phyloP scores from a whole-genome alignment of 1,284 basidiomycete genomes.

The Stereum hirsutum region DNA sequence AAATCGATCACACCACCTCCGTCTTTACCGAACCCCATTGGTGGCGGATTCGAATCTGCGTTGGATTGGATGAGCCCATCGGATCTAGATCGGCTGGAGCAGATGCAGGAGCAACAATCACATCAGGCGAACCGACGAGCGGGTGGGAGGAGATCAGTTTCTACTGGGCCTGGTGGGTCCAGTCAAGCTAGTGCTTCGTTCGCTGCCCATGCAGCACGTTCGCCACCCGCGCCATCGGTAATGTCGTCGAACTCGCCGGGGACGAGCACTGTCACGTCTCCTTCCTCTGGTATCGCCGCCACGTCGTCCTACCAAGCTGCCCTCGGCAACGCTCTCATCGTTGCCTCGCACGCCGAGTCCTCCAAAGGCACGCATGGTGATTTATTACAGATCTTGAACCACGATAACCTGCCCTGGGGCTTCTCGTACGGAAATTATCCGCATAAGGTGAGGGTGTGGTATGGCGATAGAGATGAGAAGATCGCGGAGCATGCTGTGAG shows the following conservation, averaged over 20 bases:
- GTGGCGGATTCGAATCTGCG: slow-evolving; percentile 12
- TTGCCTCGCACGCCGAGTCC: slow-evolving; percentile 92
- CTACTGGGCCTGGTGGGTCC: slow-evolving; percentile 43
- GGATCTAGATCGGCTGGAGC: neutral
- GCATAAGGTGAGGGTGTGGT: slow-evolving; percentile 84
- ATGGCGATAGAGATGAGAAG: slow-evolving; percentile 88
- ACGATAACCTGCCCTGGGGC: slow-evolving; percentile 78
- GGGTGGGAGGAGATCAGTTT: slow-evolving; percentile 54
- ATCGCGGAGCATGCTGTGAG: slow-evolving; percentile 83
- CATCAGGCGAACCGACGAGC: slow-evolving; percentile 25
- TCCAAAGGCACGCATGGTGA: slow-evolving; percentile 87
- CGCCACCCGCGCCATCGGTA: slow-evolving; percentile 30
- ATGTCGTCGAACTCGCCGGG: slow-evolving; percentile 34
- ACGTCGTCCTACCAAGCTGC: slow-evolving; percentile 52
- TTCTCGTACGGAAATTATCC: slow-evolving; percentile 75
- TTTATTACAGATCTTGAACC: slow-evolving; percentile 84
- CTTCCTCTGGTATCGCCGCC: slow-evolving; percentile 24
- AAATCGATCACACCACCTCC: slow-evolving; percentile 21
- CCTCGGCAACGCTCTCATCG: slow-evolving; percentile 78
- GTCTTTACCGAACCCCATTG: slow-evolving; percentile 38
- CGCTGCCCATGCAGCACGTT: too few species aligned
- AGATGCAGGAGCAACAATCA: slow-evolving; percentile 2
- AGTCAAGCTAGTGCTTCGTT: too few species aligned
- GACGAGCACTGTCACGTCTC: slow-evolving; percentile 9
- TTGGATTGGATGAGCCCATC: neutral